phyloP scores from a whole-genome alignment of 352 stramenopile genomes.

The Globisporangium acanthophoron region DNA sequence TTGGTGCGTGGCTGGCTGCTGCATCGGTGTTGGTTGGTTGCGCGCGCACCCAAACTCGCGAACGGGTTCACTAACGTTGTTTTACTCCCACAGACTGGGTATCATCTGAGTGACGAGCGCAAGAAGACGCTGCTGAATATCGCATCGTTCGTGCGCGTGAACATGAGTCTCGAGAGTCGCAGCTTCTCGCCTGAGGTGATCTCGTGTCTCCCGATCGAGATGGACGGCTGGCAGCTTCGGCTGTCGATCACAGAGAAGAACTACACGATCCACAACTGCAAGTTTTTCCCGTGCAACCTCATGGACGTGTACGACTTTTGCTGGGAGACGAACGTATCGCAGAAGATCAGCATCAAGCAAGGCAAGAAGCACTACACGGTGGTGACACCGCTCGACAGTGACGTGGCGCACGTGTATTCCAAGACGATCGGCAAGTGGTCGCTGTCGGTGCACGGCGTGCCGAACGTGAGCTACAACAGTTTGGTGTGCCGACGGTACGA shows the following conservation, averaged over 20 bases:
- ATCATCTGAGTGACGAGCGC: constrained; percentile 55
- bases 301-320: constrained; percentile 82
- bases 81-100: constrained; percentile 28
- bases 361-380: constrained; percentile 80
- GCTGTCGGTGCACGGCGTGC: constrained; percentile 72
- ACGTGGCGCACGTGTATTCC: constrained; percentile 80
- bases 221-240: constrained; percentile 83
- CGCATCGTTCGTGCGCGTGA: constrained; percentile 67
- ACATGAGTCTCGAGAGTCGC: constrained; percentile 77
- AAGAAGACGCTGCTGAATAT: constrained; percentile 69
- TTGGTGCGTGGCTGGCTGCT: constrained; percentile 7
- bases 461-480: constrained; percentile 86
- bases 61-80: background rate
- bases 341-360: constrained; percentile 75
- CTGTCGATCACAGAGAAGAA: constrained; percentile 85
- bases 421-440: constrained; percentile 86
- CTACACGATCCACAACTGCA: constrained; percentile 86
- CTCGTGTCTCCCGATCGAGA: constrained; percentile 81
- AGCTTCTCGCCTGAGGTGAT: constrained; percentile 83
- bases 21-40: background rate
- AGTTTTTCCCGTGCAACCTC: constrained; percentile 80
- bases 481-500: constrained; percentile 61
- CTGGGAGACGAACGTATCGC: constrained; percentile 80
- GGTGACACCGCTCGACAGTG: constrained; percentile 59
- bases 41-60: background rate